Base-by-base conservation (phyloP, 805 yeast genomes). In the Kluyveromyces aestuarii region DNA sequence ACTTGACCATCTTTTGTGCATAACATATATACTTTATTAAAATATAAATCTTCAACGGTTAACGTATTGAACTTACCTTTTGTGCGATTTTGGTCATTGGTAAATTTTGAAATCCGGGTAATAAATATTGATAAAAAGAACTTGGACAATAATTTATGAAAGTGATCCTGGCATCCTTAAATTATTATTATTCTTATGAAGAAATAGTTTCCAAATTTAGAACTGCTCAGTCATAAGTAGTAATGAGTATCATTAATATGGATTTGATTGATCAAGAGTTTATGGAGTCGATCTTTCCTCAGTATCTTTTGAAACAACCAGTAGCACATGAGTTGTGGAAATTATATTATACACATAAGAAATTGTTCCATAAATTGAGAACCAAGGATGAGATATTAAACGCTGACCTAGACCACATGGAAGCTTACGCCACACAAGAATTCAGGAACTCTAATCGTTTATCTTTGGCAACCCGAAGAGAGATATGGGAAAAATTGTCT, bases 401-500 rank as follows among this genome's bases (percentile, higher is more conserved):
- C 16, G 41, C 25, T 10, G 45, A 44, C 11, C 25, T 21, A 2
- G 41, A 44, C 18, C 14, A 13, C 11, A 36, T 40, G 10, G 48
- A 46, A 7, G 18, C 47, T 16, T 21, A 18, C n/a, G 50, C 46
- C 9, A 40, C 43, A 6, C 39, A 41, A 7, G 37, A 43, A 16
- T 40, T 37, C 10, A 49, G 45, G 40, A 18, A 48, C 5, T 50
- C 51, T 6, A 48, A 48, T 8, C 48, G 50, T 35, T 46, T 57
- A n/a, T 52, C 54, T 7, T 49, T 49, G 27, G 50, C 52, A 2
- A 45, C 56, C 5, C 56, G 60, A 45, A 64, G 60, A 40, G 66
- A 64, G 41, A 58, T 64, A 9, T 64, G 69, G 69, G 57, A 58
- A 17, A 61, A 55, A 45, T 47, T 64, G 41, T 60, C 59, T 58